Evolutionary conservation across 2,329 filamentous ascomycete genomes (phyloP), one percentile per base, ranked within the genome.

Genomic region (Aspergillus sp.): DNA sequence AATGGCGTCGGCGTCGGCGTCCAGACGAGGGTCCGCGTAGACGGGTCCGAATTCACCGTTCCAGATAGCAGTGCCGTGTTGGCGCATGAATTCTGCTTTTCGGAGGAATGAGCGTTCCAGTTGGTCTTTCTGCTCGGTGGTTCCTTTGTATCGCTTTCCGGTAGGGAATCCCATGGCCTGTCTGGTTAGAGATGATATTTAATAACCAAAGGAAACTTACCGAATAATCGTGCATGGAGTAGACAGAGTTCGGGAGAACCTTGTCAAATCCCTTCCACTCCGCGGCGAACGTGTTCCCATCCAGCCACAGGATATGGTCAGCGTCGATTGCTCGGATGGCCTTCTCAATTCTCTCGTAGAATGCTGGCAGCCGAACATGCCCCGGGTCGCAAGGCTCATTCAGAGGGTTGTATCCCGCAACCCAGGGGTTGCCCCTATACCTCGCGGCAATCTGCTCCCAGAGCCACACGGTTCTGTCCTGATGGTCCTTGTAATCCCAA

Each of bases 21-120:
- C 46, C 29, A 40, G 6, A 24, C 36, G 36, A 12, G 38, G 37
- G 27, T 53, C 41, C 1, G 53, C 54, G 28, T 65, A 67, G 3
- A 68, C 63, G 5, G 61, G 61, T 0, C 65, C 48, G 34, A 69
- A 75, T 41, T 74, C 71, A n/a, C 68, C 68, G 37, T 72, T 72
- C 68, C 67, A 72, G 35, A 67, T 61, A 1, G 66, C 60, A 1
- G 59, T 58, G 8, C 57, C 51, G 26, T 64, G 51, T 15, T 53
- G 39, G 5, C 48, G 49, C 60, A 69, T 69, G 42, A 67, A 69
- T n/a, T 64, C 55, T 1, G 59, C 59, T 47, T 72, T 71, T 8
- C 68, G 57, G 10, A 64, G 45, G 39, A 65, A 71, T 22, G 62
- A 57, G 2, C 47, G 50, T 37, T 66, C 58, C 3, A 69, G 50